Base-by-base conservation (phyloP, 2,329 filamentous ascomycete species). In the Lachnellula willkommii region DNA sequence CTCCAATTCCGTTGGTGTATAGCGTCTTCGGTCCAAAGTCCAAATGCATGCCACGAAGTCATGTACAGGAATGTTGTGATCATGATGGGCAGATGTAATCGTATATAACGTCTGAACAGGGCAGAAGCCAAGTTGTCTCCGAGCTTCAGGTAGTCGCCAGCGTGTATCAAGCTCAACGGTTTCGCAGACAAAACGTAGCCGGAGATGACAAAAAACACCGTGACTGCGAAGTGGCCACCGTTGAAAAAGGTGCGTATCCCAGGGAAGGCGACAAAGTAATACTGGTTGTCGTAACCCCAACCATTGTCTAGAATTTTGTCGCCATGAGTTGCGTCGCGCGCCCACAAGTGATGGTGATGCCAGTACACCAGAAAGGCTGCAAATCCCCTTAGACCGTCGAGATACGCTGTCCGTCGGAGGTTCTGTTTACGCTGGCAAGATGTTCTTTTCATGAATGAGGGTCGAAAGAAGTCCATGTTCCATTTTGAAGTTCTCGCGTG, bases 151-250 rank as follows among this genome's bases (percentile, higher is more conserved):
- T 53, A 51, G 22, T 58, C 42, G 8, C 50, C 9, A 78, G 47
- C 64, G 39, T 74, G 72, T 1, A 77, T 71, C 24, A 72, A 63
- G 24, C 66, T 66, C 39, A 79, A 61, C 1, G 76, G 74, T 57
- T 75, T 75, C 47, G 70, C 68, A 1, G 75, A 74, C 17, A 79
- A 69, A 0, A 72, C 76, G 56, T 77, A 77, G 17, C 77, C 77
- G 0, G 76, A 78, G 32, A 79, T 75, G 56, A 79, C 71, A 63
- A 79, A 79, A 68, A 79, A 78, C 26, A 77, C 70, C 56, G 76
- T 22, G 73, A 82, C 79, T 5, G 83, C 80, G 46, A 79, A 80
- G 24, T 85, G 80, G 0, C 82, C 80, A 1, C 82, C 80, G 2
- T 76, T 74, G 65, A 86, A 84, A 59, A 87, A 75, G 37, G 74